These are phyloP conservation scores for Pseudogymnoascus sp. DNA, from an alignment of 2,329 filamentous ascomycete species.

Conservation along the genomic window DNA sequence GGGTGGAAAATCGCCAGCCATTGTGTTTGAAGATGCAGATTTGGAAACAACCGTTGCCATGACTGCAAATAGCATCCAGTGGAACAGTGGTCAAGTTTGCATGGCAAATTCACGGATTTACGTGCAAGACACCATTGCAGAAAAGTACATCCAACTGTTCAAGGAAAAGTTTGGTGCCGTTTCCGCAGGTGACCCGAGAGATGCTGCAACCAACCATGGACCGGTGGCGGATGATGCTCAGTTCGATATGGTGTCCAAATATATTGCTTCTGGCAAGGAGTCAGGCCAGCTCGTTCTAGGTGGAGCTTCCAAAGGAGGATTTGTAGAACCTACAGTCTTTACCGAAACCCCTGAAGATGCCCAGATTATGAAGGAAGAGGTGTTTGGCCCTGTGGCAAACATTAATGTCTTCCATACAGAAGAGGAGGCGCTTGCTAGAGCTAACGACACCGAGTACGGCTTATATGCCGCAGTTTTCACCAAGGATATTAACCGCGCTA, in stretches of 20 bases:
- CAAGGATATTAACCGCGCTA: constrained; percentile 42
- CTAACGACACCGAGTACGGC: constrained; percentile 59
- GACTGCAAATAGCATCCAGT: constrained; percentile 63
- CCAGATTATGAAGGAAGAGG: constrained; percentile 41
- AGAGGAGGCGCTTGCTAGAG: constrained; percentile 51
- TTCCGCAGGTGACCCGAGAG: no score
- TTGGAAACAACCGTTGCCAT: constrained; percentile 61
- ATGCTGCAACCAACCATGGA: constrained; percentile 15
- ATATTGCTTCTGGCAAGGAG: constrained; percentile 21
- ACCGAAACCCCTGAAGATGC: constrained; percentile 18
- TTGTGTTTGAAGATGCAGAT: constrained; percentile 75
- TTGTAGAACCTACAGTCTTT: constrained; percentile 19
- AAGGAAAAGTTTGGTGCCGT: no score
- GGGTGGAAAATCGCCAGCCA: constrained; percentile 72
- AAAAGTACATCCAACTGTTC: constrained; percentile 26
- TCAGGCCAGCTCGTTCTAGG: constrained; percentile 15
- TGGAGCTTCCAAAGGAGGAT: constrained; percentile 14
- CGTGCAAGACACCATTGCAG: constrained; percentile 42
- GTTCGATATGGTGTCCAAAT: constrained; percentile 18
- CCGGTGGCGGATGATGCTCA: constrained; percentile 21
- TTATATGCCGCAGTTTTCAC: constrained; percentile 54
- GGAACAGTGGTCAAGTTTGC: constrained; percentile 74
- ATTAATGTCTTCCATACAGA: constrained; percentile 46
- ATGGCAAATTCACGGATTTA: constrained; percentile 77
- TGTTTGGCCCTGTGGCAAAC: constrained; percentile 54